phyloP scores from a whole-genome alignment of 2,329 filamentous ascomycete genomes.

The Diaporthe helianthi region DNA sequence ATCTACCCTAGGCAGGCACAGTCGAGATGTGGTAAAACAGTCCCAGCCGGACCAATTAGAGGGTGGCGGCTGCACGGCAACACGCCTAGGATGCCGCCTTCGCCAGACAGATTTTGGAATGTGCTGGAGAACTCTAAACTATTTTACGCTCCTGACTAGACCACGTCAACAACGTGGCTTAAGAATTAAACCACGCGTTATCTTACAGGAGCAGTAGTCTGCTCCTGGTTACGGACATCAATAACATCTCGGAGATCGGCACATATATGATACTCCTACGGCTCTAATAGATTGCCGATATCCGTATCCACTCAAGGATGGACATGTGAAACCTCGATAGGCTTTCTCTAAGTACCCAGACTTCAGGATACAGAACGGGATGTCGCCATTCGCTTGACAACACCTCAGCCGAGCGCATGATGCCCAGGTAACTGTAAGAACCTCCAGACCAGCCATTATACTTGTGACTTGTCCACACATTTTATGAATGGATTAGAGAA shows the following conservation, averaged over 20 bases:
- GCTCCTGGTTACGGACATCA: not conserved
- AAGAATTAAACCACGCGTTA: not conserved
- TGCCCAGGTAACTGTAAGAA: no score
- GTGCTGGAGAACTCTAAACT: not conserved
- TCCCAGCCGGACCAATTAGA: not conserved
- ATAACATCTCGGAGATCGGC: not conserved
- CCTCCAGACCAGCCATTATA: no score
- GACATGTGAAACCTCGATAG: no score
- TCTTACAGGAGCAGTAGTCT: not conserved
- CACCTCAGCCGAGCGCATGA: no score
- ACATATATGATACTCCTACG: not conserved
- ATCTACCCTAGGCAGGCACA: no score
- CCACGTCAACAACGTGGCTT: not conserved
- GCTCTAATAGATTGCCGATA: no score
- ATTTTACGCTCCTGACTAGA: not conserved
- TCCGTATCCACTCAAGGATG: no score
- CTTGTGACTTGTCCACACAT: no score
- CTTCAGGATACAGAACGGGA: no score
- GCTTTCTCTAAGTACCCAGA: no score
- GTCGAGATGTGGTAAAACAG: not conserved
- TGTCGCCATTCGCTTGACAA: no score
- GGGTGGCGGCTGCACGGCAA: not conserved
- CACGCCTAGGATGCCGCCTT: not conserved
- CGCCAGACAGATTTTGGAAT: not conserved
- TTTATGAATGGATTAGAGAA: no score